Base-by-base conservation (phyloP, 768 basidiomycete species). In the Leccinum sublutescens region DNA sequence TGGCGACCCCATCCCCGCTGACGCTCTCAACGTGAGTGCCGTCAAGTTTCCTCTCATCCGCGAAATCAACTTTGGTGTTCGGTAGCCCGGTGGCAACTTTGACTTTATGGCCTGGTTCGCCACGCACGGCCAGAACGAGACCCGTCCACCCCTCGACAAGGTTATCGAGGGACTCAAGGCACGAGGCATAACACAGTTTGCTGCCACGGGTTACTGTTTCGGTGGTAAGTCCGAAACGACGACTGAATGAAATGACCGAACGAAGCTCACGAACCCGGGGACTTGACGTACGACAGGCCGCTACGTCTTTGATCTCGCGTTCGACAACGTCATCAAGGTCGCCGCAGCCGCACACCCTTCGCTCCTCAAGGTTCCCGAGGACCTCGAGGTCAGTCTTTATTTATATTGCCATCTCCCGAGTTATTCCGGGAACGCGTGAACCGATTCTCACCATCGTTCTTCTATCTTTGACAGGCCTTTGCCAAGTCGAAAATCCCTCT, bases 171-270 rank as follows among this genome's bases (percentile, higher is more conserved):
- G 76, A 0, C 79, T 92, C 60, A 85, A 84, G 67, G 80, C 72
- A 33, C 66, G 81, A 60, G 89, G 88, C 2, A 75, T 91, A 21
- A 83, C 76, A 2, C 69, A 68, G 7, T 80, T 91, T 57, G 87
- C 75, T 0, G 83, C 85, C 0, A 80, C 81, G 5, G 88, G 87
- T 3, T 91, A 85, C 76, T 92, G 90, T 76, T 85, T 82, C 56
- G 86, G 87, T 59, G 88, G 84, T 80, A 58, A 58, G 77, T 63
- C 15, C 2, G 21, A 14, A 19, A 21, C 5, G 45, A 23, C 5
- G 11, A 23, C 11, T 7, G 12, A 2, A 47, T 23, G 17, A 14
- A 12, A 47, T 17, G 12, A 12, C 2, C 12, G 45, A 6, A 47
- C 21, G 11, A 12, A 21, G 25, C 12, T 47, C 21, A 14, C 25